phyloP scores from a whole-genome alignment of 192 early-diverging fungal genomes.

The Coemansia sp. region DNA sequence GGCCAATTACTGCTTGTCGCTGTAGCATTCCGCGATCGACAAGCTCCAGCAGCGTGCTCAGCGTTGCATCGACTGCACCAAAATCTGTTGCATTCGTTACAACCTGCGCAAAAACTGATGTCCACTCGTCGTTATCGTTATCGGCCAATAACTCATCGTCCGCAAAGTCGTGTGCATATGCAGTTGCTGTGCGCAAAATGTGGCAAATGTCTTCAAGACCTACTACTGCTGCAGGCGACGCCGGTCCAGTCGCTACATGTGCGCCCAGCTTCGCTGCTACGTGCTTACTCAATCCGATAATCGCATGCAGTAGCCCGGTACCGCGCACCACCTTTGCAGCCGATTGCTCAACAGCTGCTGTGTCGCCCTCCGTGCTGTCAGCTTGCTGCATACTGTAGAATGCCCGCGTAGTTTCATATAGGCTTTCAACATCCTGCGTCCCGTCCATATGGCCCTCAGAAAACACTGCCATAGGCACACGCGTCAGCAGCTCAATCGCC shows the following conservation, averaged over 20 bases:
- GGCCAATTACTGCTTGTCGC: neutral
- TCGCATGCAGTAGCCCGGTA: conserved; percentile 28
- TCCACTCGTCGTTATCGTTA: conserved; percentile 20
- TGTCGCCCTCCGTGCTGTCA: neutral
- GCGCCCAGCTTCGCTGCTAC: conserved; percentile 20
- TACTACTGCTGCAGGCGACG: neutral
- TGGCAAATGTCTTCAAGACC: conserved; percentile 45
- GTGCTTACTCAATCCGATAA: conserved; percentile 25
- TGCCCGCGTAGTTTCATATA: conserved; percentile 26
- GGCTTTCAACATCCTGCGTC: neutral
- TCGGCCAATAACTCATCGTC: neutral
- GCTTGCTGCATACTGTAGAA: conserved; percentile 33
- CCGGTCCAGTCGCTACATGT: neutral
- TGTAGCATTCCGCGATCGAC: conserved; percentile 22
- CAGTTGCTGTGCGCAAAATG: conserved; percentile 23
- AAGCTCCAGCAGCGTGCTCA: conserved; percentile 34
- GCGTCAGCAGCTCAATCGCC: conserved; percentile 45
- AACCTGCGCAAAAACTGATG: conserved; percentile 20
- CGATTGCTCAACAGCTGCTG: conserved; percentile 17
- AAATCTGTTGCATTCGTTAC: conserved; percentile 19
- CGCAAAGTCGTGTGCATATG: conserved; percentile 27
- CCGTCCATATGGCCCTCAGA: neutral
- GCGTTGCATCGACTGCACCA: conserved; percentile 15
- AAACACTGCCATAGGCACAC: conserved; percentile 41
- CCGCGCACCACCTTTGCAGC: conserved; percentile 35